These are phyloP conservation scores for Ramalina peruviana DNA, from an alignment of 495 filamentous ascomycete genomes.

Conservation along the genomic window DNA sequence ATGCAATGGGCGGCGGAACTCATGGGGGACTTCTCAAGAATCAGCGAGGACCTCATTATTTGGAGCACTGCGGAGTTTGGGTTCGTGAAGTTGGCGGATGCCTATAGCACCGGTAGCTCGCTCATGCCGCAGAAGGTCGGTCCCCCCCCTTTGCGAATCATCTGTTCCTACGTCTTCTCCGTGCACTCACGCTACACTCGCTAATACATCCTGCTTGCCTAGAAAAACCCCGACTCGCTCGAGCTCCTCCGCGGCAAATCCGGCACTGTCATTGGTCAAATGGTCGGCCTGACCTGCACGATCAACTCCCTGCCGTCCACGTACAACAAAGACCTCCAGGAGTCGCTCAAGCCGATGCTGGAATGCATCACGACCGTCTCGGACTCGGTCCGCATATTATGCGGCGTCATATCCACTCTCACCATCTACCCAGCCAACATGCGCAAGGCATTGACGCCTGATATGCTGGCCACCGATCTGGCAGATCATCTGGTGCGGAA, in stretches of 20 bases:
- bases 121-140: slow-evolving; percentile 69
- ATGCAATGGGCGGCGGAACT: slow-evolving; percentile 80
- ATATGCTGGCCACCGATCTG: slow-evolving; percentile 71
- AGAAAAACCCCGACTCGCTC: slow-evolving; percentile 58
- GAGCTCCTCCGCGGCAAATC: slow-evolving; percentile 82
- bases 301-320: slow-evolving; percentile 81
- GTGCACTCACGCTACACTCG: no score
- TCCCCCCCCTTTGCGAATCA: neutral
- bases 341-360: slow-evolving; percentile 76
- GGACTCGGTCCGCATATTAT: slow-evolving; percentile 78
- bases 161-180: neutral
- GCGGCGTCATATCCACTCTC: slow-evolving; percentile 56
- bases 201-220: slow-evolving; percentile 8
- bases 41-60: slow-evolving; percentile 69
- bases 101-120: slow-evolving; percentile 57
- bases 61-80: slow-evolving; percentile 59
- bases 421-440: slow-evolving; percentile 59
- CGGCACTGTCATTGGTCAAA: slow-evolving; percentile 73
- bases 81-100: slow-evolving; percentile 58
- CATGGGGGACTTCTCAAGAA: slow-evolving; percentile 77
- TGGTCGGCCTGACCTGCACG: slow-evolving; percentile 77
- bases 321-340: slow-evolving; percentile 94
- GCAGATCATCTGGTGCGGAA: slow-evolving; percentile 88
- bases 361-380: slow-evolving; percentile 77
- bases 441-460: slow-evolving; percentile 56